Evolutionary conservation across 2,329 filamentous ascomycete genomes (phyloP).

Genomic region (Pseudocercospora fijiensis): DNA sequence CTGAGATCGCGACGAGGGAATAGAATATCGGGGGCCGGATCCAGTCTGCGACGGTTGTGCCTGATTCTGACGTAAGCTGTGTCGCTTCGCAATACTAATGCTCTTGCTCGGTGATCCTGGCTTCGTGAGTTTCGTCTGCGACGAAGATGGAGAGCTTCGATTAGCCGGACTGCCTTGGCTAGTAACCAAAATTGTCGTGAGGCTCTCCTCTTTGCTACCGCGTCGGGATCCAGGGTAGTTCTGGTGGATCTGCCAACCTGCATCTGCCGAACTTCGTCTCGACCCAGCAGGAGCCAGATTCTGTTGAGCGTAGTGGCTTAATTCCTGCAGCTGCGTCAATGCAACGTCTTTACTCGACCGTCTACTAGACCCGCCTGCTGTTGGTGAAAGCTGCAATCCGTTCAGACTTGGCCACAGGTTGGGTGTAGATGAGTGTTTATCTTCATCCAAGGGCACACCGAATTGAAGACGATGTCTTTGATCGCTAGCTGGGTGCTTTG

Average conservation of each 20-base stretch:
- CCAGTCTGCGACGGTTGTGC: slow-evolving; percentile 12
- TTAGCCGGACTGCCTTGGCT: slow-evolving; percentile 32
- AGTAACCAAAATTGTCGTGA: slow-evolving; percentile 39
- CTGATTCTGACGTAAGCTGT: slow-evolving; percentile 24
- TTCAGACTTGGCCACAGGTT: slow-evolving; percentile 22
- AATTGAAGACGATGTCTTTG: slow-evolving; percentile 30
- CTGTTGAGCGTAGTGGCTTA: slow-evolving; percentile 33
- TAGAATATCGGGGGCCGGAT: slow-evolving; percentile 26
- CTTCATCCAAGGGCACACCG: slow-evolving; percentile 25
- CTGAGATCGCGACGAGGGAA: slow-evolving; percentile 37
- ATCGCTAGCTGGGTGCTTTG: slow-evolving; percentile 28
- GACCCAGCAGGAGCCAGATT: slow-evolving; percentile 31
- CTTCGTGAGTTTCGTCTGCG: slow-evolving; percentile 21
- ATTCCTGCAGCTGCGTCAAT: slow-evolving; percentile 37
- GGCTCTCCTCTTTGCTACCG: slow-evolving; percentile 39
- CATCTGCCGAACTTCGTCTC: slow-evolving; percentile 39
- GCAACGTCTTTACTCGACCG: slow-evolving; percentile 41
- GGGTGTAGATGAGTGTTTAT: slow-evolving; percentile 31
- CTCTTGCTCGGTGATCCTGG: slow-evolving; percentile 23
- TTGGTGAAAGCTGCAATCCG: slow-evolving; percentile 28
- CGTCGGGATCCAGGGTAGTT: slow-evolving; percentile 36
- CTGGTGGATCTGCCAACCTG: slow-evolving; percentile 36
- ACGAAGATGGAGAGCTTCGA: slow-evolving; percentile 28
- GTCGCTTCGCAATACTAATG: slow-evolving; percentile 17
- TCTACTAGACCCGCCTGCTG: slow-evolving; percentile 29